Conservation (phyloP, 768 basidiomycete species). For the Lanmaoa pseudosensibilis region DNA sequence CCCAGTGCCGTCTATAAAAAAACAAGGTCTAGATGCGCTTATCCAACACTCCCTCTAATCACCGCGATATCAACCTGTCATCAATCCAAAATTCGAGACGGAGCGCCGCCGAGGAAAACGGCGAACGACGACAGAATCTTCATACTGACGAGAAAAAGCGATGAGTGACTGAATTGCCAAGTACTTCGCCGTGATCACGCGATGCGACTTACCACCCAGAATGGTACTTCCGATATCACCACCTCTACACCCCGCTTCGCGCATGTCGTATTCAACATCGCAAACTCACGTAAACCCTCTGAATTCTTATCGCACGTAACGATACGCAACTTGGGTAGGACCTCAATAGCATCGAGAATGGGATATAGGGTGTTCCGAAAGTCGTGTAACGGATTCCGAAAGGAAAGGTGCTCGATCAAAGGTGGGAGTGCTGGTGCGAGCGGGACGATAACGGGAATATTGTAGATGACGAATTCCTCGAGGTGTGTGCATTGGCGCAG, state of each 20-base stretch:
- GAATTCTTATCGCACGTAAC: constrained; percentile 38
- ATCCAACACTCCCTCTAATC: constrained; percentile 4
- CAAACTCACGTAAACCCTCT: constrained; percentile 21
- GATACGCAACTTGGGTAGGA: constrained; percentile 35
- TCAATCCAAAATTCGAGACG: constrained; percentile 37
- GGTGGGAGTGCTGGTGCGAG: constrained; percentile 35
- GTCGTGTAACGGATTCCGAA: constrained; percentile 32
- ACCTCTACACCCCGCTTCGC: constrained; percentile 30
- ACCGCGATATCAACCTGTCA: constrained; percentile 20
- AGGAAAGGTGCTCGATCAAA: constrained; percentile 42
- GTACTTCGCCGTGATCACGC: neutral
- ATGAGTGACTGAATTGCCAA: neutral
- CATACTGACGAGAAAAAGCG: constrained; percentile 26
- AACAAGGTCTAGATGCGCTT: neutral
- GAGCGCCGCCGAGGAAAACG: constrained; percentile 39
- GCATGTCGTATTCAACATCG: constrained; percentile 30
- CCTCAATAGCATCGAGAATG: constrained; percentile 33
- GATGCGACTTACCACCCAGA: constrained; percentile 37
- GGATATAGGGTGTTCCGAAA: constrained; percentile 25
- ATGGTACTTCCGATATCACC: constrained; percentile 27
- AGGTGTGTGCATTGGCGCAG: constrained; percentile 38
- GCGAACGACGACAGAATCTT: constrained; percentile 36
- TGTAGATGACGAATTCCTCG: constrained; percentile 41
- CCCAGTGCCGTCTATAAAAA: no score
- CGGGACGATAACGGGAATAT: constrained; percentile 35